A percentile compares a stretch with the other conserved stretches of the same genome.
Evolutionary conservation across 257 asterid species (phyloP).

Genomic region (Nicotiana benthamiana): DNA sequence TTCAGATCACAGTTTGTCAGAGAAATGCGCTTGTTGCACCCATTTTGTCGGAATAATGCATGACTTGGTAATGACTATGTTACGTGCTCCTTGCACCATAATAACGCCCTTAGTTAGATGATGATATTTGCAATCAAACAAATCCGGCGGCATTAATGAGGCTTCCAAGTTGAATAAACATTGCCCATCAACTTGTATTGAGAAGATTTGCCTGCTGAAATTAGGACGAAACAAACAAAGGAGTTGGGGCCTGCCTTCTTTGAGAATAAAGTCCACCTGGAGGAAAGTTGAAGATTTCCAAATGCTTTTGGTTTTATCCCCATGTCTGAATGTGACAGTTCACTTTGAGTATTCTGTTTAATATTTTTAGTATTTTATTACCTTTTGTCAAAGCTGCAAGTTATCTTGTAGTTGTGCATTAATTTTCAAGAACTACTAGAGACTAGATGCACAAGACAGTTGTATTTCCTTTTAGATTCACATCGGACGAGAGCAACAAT

Average conservation of each 20-base stretch:
- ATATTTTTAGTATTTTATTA: background rate
- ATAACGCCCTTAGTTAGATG: background rate
- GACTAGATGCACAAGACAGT: background rate
- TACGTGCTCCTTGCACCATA: background rate
- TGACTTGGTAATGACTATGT: background rate
- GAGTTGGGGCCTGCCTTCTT: background rate
- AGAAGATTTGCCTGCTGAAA: background rate
- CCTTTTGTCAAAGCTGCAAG: background rate
- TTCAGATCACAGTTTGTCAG: background rate
- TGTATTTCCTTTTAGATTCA: background rate
- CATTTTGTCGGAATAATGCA: background rate
- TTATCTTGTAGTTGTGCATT: background rate
- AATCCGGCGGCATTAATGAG: background rate
- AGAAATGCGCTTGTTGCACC: background rate
- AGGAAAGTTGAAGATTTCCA: background rate
- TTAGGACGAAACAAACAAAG: background rate
- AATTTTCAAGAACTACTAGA: background rate
- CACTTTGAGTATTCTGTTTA: background rate
- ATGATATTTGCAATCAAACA: background rate
- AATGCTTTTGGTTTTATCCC: background rate
- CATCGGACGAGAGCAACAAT: background rate
- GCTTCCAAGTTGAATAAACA: background rate
- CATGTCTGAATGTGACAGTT: background rate
- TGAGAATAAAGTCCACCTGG: background rate
- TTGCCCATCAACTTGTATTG: background rate